Conservation (phyloP, 176 grass and related monocot species). For the Eleusine coracana region DNA sequence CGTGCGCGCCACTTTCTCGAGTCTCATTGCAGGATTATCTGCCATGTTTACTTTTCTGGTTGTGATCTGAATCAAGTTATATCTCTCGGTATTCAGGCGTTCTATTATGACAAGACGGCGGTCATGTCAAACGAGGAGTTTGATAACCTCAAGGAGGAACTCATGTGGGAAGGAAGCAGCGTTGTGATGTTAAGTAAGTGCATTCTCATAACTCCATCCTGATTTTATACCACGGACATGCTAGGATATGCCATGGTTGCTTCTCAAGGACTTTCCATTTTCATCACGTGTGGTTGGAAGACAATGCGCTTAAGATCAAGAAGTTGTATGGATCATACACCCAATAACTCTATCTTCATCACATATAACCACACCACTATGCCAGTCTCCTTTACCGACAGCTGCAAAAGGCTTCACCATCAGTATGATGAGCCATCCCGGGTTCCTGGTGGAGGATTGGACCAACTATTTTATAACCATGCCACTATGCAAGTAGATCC, state of each 20-base stretch:
- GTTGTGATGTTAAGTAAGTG: slow-evolving; percentile 92
- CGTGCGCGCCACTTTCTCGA: background rate
- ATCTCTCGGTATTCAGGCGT: slow-evolving; percentile 41
- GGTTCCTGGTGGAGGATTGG: no score
- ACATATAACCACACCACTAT: background rate
- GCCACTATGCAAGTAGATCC: no score
- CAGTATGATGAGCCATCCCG: no score
- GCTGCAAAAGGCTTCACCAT: no score
- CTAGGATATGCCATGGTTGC: no score
- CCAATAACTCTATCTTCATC: background rate
- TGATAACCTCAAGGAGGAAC: slow-evolving; percentile 92
- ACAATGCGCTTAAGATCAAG: no score
- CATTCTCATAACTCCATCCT: no score
- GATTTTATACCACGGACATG: no score
- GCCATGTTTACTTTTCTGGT: background rate
- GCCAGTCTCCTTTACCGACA: background rate
- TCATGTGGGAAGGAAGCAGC: slow-evolving; percentile 97
- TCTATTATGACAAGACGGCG: slow-evolving; percentile 77
- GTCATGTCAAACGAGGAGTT: slow-evolving; percentile 97
- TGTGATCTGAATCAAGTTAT: background rate
- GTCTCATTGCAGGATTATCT: background rate
- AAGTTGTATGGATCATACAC: background rate
- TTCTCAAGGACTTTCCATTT: no score
- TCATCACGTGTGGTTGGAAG: no score
- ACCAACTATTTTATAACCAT: no score